Base-by-base conservation (phyloP, 306 rosid species). In the apple (Malus domestica) region DNA sequence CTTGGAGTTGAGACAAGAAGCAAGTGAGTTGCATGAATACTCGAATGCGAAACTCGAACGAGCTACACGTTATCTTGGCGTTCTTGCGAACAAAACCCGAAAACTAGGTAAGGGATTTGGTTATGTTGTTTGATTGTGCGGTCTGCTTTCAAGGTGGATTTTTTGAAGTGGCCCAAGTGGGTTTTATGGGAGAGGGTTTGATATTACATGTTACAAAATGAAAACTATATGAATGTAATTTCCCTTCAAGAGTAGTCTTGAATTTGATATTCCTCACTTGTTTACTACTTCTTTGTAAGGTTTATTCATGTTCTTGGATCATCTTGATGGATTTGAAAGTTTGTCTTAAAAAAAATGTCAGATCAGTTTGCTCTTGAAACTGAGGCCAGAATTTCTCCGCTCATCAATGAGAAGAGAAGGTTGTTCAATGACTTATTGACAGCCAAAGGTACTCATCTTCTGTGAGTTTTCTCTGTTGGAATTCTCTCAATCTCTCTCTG, bases 361-460 rank as follows among this genome's bases (percentile, higher is more conserved):
- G 99, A 95, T 85, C 91, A 88, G 83, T 89, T 74, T 84, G 89
- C 93, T 66, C 87, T 83, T 75, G 97, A 95, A 86, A 87, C 89
- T 22, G 96, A 90, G 85, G 97, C 97, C 72, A 90, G 97, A 76
- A 89, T 95, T 73, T 80, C 92, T n/a, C 99, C 99, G 2, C 14
- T 95, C 78, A 87, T 92, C 73, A 88, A 80, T 38, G 99, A 92
- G 92, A 92, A 90, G 85, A 88, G 85, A 85, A 89, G 91, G 83
- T 73, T 95, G 90, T 95, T 95, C 91, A 92, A 95, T 83, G 99
- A 92, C 82, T 89, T 95, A 80, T 86, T 95, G 91, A 88, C 99
- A 80, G 89, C 89, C 85, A 95, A 95, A 95, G 99, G 99, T 92
- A 87, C 83, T 51, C 76, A 55, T 76, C 76, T 67, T 80, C 42